Evolutionary conservation across 163 green algal species (phyloP), one percentile per base, ranked within the genome.

Genomic region (Chlorella variabilis): DNA sequence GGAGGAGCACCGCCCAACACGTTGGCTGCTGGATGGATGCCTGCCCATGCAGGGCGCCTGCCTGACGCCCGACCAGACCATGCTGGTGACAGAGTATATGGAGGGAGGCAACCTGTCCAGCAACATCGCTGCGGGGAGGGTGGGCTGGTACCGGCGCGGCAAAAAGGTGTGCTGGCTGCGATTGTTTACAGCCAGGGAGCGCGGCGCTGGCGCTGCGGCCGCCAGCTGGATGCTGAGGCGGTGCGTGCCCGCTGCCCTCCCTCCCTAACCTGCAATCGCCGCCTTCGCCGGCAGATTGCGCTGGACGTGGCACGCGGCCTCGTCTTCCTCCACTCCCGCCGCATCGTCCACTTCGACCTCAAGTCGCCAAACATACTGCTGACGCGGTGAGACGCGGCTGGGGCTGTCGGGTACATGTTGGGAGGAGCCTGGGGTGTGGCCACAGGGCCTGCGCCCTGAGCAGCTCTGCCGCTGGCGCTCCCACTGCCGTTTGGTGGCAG

Each of bases 361-460:
- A 90, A 91, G 65, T 74, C n/a, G 21, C 77, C 82, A 66, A 92
- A 92, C 77, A 83, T 92, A 20, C 86, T 92, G 51, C 81, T 92
- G 7, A 56, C 77, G 6, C 27, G 58, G 81, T 82, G 39, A 42
- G 77, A 1, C 23, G 8, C 5, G 54, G 54, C 5, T 63, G 18
- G n/a, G 45, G 45, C 45, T 54, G 15, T 54, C 45, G 45, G 45
- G 11, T 54, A n/a, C n/a, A n/a, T n/a, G n/a, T n/a, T n/a, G n/a
- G n/a, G n/a, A n/a, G n/a, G n/a, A n/a, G n/a, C n/a, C n/a, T n/a
- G n/a, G n/a, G n/a, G n/a, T n/a, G n/a, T n/a, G n/a, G n/a, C n/a
- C n/a, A n/a, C n/a, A n/a, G n/a, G n/a, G n/a, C n/a, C n/a, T n/a
- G n/a, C n/a, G n/a, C n/a, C n/a, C n/a, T n/a, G n/a, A n/a, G n/a